Evolutionary conservation across 495 filamentous ascomycete species (phyloP).

Genomic region (Tuber indicum): DNA sequence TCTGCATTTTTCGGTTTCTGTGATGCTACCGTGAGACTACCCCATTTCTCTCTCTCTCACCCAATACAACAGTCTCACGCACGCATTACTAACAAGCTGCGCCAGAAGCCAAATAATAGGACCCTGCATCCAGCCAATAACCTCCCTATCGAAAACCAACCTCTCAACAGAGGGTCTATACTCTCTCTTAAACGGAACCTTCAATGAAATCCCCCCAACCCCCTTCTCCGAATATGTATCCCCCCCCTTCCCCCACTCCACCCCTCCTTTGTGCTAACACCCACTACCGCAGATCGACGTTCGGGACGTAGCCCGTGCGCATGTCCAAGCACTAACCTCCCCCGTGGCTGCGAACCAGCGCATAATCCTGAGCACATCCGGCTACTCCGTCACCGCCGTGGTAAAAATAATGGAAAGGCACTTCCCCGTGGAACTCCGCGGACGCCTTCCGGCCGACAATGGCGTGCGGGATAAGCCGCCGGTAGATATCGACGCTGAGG

Average conservation of each 20-base stretch:
- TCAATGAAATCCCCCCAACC: slow-evolving; percentile 30
- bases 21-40: slow-evolving; percentile 44
- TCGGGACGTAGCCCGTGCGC: slow-evolving; percentile 45
- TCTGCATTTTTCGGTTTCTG: slow-evolving; percentile 43
- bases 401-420: background rate
- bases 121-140: background rate
- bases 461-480: background rate
- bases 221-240: background rate
- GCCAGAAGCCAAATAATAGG: background rate
- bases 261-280: background rate
- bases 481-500: background rate
- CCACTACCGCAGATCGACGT: slow-evolving; percentile 42
- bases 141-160: slow-evolving; percentile 43
- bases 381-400: background rate
- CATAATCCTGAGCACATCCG: slow-evolving; percentile 14
- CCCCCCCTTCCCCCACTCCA: background rate
- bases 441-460: background rate
- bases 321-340: slow-evolving; percentile 42
- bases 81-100: background rate
- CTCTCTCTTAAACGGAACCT: slow-evolving; percentile 42
- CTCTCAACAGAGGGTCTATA: slow-evolving; percentile 34
- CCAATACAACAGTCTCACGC: background rate
- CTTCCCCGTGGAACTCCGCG: background rate
- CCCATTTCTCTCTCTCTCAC: slow-evolving; percentile 18
- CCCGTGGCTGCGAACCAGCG: slow-evolving; percentile 41